These are phyloP conservation scores for Gossypium trilobum DNA, from an alignment of 441 rosid species.

Conservation along the genomic window DNA sequence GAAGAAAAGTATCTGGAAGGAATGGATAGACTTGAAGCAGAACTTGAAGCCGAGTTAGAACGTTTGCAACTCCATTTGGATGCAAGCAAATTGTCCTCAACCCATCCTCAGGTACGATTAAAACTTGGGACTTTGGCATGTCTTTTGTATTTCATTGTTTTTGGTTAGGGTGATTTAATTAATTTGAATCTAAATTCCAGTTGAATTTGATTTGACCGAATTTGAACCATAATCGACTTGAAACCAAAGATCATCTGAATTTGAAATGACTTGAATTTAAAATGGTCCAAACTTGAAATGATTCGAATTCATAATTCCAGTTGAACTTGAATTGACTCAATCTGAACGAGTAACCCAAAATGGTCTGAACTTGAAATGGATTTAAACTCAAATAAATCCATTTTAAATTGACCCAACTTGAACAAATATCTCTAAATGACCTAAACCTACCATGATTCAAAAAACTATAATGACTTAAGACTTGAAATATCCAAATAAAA, in stretches of 20 bases:
- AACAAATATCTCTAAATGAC: too few species aligned
- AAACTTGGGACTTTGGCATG: neutral
- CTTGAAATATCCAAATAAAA: too few species aligned
- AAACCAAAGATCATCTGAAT: neutral
- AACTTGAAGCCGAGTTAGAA: conserved; percentile 66
- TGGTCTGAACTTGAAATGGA: too few species aligned
- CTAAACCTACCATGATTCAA: too few species aligned
- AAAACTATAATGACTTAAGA: too few species aligned
- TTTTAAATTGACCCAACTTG: too few species aligned
- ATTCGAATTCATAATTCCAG: too few species aligned
- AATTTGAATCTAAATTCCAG: neutral
- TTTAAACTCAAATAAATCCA: too few species aligned
- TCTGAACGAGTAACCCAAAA: too few species aligned
- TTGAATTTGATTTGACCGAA: neutral
- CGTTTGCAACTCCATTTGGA: conserved; percentile 48
- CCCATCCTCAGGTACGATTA: conserved; percentile 27
- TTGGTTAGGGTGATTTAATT: neutral
- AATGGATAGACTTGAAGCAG: conserved; percentile 67
- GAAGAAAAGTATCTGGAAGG: conserved; percentile 28
- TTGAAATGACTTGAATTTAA: neutral
- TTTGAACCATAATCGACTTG: too few species aligned
- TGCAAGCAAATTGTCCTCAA: conserved; percentile 20
- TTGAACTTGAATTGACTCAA: too few species aligned
- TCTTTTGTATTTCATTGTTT: neutral
- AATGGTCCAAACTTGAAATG: too few species aligned